Conservation (phyloP, 2,329 filamentous ascomycete genomes). For the Fusarium sambucinum region DNA sequence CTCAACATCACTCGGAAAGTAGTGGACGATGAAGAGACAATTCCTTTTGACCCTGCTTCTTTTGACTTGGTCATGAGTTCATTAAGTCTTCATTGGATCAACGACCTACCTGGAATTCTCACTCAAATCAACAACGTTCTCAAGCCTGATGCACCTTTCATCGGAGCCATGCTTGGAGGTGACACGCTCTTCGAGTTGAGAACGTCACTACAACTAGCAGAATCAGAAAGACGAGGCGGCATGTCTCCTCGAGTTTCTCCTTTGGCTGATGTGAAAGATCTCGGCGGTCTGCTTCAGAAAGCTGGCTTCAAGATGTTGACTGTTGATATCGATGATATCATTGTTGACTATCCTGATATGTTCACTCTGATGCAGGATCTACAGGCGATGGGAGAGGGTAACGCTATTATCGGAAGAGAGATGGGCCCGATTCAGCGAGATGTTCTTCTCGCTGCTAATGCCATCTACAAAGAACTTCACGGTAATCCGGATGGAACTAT, state of each 20-base stretch:
- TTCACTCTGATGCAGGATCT: slow-evolving; percentile 94
- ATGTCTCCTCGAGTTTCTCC: slow-evolving; percentile 92
- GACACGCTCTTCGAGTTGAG: slow-evolving; percentile 94
- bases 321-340: slow-evolving; percentile 96
- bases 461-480: slow-evolving; percentile 89
- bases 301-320: slow-evolving; percentile 96
- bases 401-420: slow-evolving; percentile 87
- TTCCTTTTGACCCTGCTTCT: slow-evolving; percentile 79
- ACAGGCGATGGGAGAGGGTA: slow-evolving; percentile 96
- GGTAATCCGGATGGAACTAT: slow-evolving; percentile 81
- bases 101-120: slow-evolving; percentile 89
- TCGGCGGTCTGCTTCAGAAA: slow-evolving; percentile 86
- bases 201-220: slow-evolving; percentile 91
- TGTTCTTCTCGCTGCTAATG: slow-evolving; percentile 86
- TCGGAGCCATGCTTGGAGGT: slow-evolving; percentile 96
- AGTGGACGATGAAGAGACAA: slow-evolving; percentile 76
- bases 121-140: slow-evolving; percentile 87
- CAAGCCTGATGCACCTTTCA: slow-evolving; percentile 90
- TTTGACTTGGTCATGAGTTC: slow-evolving; percentile 94
- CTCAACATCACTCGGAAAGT: slow-evolving; percentile 81
- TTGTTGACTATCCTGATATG: slow-evolving; percentile 91
- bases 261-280: slow-evolving; percentile 89
- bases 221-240: slow-evolving; percentile 90
- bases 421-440: slow-evolving; percentile 82
- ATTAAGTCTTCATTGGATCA: slow-evolving; percentile 95